phyloP scores from a whole-genome alignment of 805 yeast species.

The Nakazawaea holstii region DNA sequence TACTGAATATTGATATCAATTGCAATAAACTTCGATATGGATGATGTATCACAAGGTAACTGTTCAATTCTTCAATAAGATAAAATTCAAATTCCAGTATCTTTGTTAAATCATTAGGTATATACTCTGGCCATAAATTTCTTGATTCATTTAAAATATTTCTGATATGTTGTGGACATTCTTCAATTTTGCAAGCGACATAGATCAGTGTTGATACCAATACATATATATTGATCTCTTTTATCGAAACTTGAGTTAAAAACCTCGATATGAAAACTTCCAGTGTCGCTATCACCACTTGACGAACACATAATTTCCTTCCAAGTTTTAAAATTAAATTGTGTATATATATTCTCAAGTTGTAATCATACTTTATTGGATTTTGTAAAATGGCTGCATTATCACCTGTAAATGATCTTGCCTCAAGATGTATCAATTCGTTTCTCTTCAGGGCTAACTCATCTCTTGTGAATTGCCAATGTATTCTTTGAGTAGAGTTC shows the following conservation, averaged over 20 bases:
- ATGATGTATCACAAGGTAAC: constrained; percentile 67
- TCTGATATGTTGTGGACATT: constrained; percentile 90
- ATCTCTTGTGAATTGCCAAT: constrained; percentile 78
- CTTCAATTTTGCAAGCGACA: constrained; percentile 90
- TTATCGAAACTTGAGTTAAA: constrained; percentile 61
- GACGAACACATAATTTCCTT: constrained; percentile 69
- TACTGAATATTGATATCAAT: constrained; percentile 38
- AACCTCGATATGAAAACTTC: constrained; percentile 82
- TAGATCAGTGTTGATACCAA: constrained; percentile 82
- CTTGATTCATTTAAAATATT: constrained; percentile 80
- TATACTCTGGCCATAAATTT: constrained; percentile 89
- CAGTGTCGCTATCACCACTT: constrained; percentile 82
- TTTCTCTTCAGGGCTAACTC: constrained; percentile 32
- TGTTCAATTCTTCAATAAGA: constrained; percentile 78
- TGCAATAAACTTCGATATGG: constrained; percentile 63
- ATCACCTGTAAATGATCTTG: constrained; percentile 12
- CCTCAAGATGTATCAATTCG: constrained; percentile 17
- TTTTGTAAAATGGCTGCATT: constrained; percentile 17
- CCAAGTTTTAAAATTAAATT: constrained; percentile 73
- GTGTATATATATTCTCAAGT: constrained; percentile 75
- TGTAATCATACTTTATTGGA: constrained; percentile 45
- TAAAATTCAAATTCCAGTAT: constrained; percentile 96
- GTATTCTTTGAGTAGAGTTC: constrained; percentile 73
- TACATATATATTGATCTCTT: constrained; percentile 79
- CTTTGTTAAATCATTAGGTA: constrained; percentile 86